phyloP scores from a whole-genome alignment of 1,139 yeast species.

The Sugiyamaella neomexicana region DNA sequence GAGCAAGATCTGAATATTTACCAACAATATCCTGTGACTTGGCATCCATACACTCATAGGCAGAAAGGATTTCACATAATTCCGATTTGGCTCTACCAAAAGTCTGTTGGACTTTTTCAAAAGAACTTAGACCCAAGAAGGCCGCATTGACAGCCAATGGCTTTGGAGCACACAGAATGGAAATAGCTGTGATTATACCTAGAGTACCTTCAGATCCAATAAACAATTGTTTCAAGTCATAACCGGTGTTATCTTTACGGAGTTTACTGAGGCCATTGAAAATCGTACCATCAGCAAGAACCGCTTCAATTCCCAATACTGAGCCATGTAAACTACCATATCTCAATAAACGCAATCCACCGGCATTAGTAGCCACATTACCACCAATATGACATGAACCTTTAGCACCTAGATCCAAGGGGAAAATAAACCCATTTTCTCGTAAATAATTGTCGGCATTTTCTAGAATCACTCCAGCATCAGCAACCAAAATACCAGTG shows the following conservation, averaged over 20 bases:
- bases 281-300: constrained; percentile 83
- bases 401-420: constrained; percentile 93
- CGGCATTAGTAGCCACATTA: constrained; percentile 93
- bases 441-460: constrained; percentile 77
- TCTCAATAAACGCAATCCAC: constrained; percentile 83
- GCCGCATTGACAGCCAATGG: constrained; percentile 88
- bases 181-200: constrained; percentile 87
- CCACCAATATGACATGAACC: constrained; percentile 98
- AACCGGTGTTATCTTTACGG: constrained; percentile 93
- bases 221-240: constrained; percentile 85
- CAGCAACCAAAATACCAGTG: constrained; percentile 83
- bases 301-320: constrained; percentile 89
- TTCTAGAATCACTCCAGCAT: constrained; percentile 89
- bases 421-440: constrained; percentile 85
- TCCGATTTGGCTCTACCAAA: constrained; percentile 78
- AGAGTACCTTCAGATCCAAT: constrained; percentile 93
- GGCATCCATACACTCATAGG: constrained; percentile 92
- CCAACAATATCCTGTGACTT: constrained; percentile 69
- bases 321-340: constrained; percentile 94
- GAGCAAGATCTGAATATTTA: constrained; percentile 49
- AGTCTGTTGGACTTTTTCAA: constrained; percentile 78
- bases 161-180: constrained; percentile 88
- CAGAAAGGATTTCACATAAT: constrained; percentile 82
- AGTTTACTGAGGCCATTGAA: constrained; percentile 77
- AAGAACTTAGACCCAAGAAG: constrained; percentile 76